These are phyloP conservation scores for Hymenoscyphus occultus DNA, from an alignment of 2,329 filamentous ascomycete genomes.

Conservation along the genomic window DNA sequence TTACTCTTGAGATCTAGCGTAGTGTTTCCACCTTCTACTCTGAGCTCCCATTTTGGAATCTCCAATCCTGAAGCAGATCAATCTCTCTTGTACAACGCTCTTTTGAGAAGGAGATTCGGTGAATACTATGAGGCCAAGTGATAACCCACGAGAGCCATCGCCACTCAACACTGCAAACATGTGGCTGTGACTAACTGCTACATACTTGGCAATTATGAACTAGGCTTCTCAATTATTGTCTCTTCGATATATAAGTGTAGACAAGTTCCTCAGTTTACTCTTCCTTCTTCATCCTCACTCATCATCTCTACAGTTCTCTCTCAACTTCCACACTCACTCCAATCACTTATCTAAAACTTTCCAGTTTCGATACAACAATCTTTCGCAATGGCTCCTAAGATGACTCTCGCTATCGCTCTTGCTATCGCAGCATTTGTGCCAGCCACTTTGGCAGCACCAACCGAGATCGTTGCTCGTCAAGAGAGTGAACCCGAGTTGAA, in stretches of 20 bases:
- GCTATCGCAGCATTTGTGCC: not conserved
- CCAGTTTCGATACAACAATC: not conserved
- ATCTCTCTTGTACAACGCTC: not conserved
- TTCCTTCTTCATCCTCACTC: not conserved
- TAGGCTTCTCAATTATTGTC: not conserved
- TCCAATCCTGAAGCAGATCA: not conserved
- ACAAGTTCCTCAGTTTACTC: not conserved
- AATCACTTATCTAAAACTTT: too few species aligned
- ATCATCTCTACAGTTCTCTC: not conserved
- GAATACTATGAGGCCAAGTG: not conserved
- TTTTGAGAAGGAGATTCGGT: not conserved
- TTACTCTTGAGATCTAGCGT: not conserved
- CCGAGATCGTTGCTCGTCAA: not conserved
- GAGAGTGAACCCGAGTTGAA: too few species aligned
- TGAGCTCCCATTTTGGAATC: not conserved
- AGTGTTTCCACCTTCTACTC: not conserved
- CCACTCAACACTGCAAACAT: not conserved
- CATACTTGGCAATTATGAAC: not conserved
- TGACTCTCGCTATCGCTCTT: not conserved
- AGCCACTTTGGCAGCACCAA: conserved; percentile 1
- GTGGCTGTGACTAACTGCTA: not conserved
- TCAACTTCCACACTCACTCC: not conserved
- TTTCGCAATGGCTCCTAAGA: not conserved
- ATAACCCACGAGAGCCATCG: not conserved
- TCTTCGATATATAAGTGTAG: not conserved